Evolutionary conservation across 2,329 filamentous ascomycete genomes (phyloP).

Genomic region (Fusarium papillatum): DNA sequence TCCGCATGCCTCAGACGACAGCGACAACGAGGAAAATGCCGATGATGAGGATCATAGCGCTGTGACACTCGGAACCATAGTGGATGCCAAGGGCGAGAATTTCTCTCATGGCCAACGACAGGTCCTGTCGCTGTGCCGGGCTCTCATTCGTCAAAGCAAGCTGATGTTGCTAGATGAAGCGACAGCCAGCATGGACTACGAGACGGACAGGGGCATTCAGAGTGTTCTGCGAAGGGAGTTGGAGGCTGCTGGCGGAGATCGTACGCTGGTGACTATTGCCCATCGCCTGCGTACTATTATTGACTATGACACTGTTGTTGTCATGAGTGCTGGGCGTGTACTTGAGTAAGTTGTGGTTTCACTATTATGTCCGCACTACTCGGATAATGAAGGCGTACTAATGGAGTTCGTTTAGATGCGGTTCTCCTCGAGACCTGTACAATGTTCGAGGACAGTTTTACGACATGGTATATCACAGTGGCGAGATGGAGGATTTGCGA

Average conservation of each 20-base stretch:
- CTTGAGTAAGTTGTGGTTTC: slow-evolving; percentile 58
- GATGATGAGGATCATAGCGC: slow-evolving; percentile 24
- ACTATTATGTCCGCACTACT: too few species aligned
- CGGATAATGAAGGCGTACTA: not conserved
- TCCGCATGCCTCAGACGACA: slow-evolving; percentile 52
- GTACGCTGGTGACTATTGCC: slow-evolving; percentile 70
- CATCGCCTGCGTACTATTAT: slow-evolving; percentile 71
- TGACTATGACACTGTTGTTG: slow-evolving; percentile 70
- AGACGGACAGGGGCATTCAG: slow-evolving; percentile 69
- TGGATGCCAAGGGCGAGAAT: slow-evolving; percentile 67
- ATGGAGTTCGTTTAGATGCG: slow-evolving; percentile 49
- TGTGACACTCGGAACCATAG: slow-evolving; percentile 58
- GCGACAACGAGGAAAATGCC: slow-evolving; percentile 39
- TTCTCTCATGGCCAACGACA: slow-evolving; percentile 71
- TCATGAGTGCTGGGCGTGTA: slow-evolving; percentile 67
- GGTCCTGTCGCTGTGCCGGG: slow-evolving; percentile 69
- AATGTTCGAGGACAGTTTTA: slow-evolving; percentile 61
- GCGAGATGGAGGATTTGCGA: slow-evolving; percentile 63
- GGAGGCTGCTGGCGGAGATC: slow-evolving; percentile 55
- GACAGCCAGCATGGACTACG: slow-evolving; percentile 71
- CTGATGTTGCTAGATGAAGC: slow-evolving; percentile 71
- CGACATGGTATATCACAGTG: slow-evolving; percentile 69
- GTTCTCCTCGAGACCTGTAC: slow-evolving; percentile 62
- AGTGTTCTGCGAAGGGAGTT: slow-evolving; percentile 65
- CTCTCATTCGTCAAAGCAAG: slow-evolving; percentile 67